Base-by-base conservation (phyloP, 2,329 filamentous ascomycete genomes). In the Acephala macrosclerotiorum region DNA sequence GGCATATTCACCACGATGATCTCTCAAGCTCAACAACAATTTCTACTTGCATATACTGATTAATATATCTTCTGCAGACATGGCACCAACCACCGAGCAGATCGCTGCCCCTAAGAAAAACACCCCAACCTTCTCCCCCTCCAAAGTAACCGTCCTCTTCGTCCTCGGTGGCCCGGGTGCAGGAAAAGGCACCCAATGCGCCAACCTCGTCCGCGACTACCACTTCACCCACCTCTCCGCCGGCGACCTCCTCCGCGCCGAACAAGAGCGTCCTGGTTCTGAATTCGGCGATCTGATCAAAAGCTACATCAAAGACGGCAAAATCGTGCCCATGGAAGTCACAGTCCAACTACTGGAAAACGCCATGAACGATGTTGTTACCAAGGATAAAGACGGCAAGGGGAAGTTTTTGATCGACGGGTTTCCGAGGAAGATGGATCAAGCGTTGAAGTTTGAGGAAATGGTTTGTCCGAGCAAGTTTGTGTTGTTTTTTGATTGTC, bases 301-400 rank as follows among this genome's bases (percentile, higher is more conserved):
- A 78, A 87, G 91, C 73, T 94, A 96, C 83, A 99, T 99, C 84
- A 92, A 91, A 77, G 91, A 99, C 78, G 96, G 96, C 66, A 89
- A 89, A 73, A 99, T 99, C 79, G 96, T 99, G 70, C 96, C 96
- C n/a, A 97, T 97, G 93, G 95, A 98, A 80, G 94, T 98, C 59
- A 99, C 96, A 5, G 91, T 99, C 66, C 91, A 94, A 75, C 82
- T 99, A 40, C 87, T 99, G 51, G 94, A 97, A 81, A 97, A 97
- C 79, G 93, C 94, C 65, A 98, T 99, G 93, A 85, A 84, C 64
- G 88, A 86, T 9, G 84, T 87, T 14, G 87, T 97, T 60, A 76
- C 83, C 63, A 80, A 84, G 64, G 79, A 82, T 69, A 73, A 70
- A 61, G 75, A 66, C 61, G 78, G 76, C 70, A 90, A 88, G 78